Conservation (phyloP, 1,139 yeast species). For the Scheffersomyces insectosa region DNA sequence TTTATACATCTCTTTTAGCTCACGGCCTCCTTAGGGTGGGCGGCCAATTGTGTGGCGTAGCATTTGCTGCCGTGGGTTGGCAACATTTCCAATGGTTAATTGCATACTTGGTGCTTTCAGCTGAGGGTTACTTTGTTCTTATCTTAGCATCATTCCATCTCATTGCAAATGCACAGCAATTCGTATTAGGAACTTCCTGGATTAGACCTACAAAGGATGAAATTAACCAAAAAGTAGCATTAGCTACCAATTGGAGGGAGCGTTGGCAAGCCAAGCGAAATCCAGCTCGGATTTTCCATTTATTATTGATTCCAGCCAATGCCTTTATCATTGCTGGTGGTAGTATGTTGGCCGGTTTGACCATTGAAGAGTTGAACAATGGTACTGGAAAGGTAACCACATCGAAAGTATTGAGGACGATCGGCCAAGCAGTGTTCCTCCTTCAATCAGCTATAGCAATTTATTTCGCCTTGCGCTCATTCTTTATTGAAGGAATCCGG, state of each 20-base stretch:
- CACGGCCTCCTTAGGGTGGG: constrained; percentile 33
- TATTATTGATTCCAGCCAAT: constrained; percentile 34
- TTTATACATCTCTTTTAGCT: constrained; percentile 22
- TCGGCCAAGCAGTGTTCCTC: constrained; percentile 35
- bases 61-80: constrained; percentile 30
- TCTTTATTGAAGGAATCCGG: too few relatives aligned
- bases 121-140: constrained; percentile 40
- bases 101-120: constrained; percentile 38
- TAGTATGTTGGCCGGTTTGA: constrained; percentile 26
- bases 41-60: constrained; percentile 38
- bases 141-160: constrained; percentile 29
- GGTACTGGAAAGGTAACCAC: constrained; percentile 12
- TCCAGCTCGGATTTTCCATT: constrained; percentile 19
- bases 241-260: neutral
- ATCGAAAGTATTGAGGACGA: constrained; percentile 32
- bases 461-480: constrained; percentile 11
- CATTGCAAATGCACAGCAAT: constrained; percentile 26
- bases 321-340: constrained; percentile 39
- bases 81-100: constrained; percentile 33
- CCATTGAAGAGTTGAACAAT: constrained; percentile 10
- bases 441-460: constrained; percentile 21
- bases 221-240: constrained; percentile 3
- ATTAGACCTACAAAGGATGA: constrained; percentile 12
- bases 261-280: constrained; percentile 3
- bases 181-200: constrained; percentile 19